Evolutionary conservation across 495 filamentous ascomycete genomes (phyloP), one percentile per base, ranked within the genome.

Genomic region (Podospora comata): DNA sequence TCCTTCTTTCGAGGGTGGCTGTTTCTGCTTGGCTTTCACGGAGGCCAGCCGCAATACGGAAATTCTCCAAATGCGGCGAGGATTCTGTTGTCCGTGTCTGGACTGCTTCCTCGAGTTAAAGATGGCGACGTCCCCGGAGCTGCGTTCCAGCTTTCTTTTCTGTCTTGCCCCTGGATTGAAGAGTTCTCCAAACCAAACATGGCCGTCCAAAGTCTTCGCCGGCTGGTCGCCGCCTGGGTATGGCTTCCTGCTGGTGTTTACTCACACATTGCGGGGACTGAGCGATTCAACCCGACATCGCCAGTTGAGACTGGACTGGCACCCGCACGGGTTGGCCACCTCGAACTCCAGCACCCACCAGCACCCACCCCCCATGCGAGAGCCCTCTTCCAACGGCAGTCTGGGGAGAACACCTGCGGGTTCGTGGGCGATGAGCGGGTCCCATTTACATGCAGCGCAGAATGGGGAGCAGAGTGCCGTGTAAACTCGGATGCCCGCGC

Each of bases 191-290:
- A 48, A 48, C 9, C 15, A 18, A 62, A 23, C 39, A 70, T 70
- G 69, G 65, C 69, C 30, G 57, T 65, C 57, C 54, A 56, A 16
- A 67, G 28, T 60, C 69, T 70, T 27, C 28, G 28, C 9, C 60
- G 65, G 65, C 57, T 70, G 23, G 65, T 34, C 53, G 69, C 69
- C 62, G 61, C 23, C 56, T 60, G 65, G 44, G 69, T 44, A 15
- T 65, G 56, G 55, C 62, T 70, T 18, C 69, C 69, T 48, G 61
- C 62, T 7, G 30, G 30, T 62, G 69, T 65, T 27, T 54, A 65
- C 56, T 65, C 68, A 23, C 55, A 39, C 60, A 16, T 67, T 32
- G 59, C 59, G 48, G 65, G 55, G 5, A 61, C 54, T 1, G 68
- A 67, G 26, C 58, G 62, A 7, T n/a, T 23, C 6, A 26, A 6